Evolutionary conservation across 805 yeast species (phyloP).

Genomic region (Kregervanrija fluxuum): DNA sequence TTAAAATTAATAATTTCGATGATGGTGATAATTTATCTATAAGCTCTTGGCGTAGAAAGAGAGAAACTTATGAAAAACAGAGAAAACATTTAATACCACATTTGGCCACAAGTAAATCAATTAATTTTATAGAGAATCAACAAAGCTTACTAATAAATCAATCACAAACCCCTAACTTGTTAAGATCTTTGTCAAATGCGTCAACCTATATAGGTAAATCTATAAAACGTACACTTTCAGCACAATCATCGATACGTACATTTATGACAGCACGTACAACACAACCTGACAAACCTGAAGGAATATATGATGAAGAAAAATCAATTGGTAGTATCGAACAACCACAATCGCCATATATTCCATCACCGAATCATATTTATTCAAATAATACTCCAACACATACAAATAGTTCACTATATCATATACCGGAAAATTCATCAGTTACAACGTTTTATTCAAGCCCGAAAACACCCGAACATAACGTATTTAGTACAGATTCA

Average conservation of each 20-base stretch:
- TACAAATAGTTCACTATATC: conserved; percentile 9
- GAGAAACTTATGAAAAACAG: conserved; percentile 35
- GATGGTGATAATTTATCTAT: conserved; percentile 41
- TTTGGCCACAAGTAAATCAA: conserved; percentile 2
- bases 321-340: conserved; percentile 1
- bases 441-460: conserved; percentile 10
- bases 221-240: conserved; percentile 20
- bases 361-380: conserved; percentile 9
- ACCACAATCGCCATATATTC: conserved; percentile 5
- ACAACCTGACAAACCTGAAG: not conserved
- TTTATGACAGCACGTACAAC: conserved; percentile 16
- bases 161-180: conserved; percentile 8
- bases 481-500: not conserved
- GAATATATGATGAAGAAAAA: not conserved
- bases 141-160: not conserved
- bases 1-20: conserved; percentile 24
- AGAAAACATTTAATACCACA: conserved; percentile 1
- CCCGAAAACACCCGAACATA: conserved; percentile 1
- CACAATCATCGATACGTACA: conserved; percentile 23
- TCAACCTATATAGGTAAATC: conserved; percentile 22
- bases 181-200: conserved; percentile 24
- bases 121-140: not conserved
- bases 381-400: conserved; percentile 6
- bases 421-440: conserved; percentile 16
- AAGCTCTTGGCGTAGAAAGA: conserved; percentile 45